Evolutionary conservation across 2,329 filamentous ascomycete genomes (phyloP), one percentile per base, ranked within the genome.

Genomic region (Penicillium sp.): DNA sequence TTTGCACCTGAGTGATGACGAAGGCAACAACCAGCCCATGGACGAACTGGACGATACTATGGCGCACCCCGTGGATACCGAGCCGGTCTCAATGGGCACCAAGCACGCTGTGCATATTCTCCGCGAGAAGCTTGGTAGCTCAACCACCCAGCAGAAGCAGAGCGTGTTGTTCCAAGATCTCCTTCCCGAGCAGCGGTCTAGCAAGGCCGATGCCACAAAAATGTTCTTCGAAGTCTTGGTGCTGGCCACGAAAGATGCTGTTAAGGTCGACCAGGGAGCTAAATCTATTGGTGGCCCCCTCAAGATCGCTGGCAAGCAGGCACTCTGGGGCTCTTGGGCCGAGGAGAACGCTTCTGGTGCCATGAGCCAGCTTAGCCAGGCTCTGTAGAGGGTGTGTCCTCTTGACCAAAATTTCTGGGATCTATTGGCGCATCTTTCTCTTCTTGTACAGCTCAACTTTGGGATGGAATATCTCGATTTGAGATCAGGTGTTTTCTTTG

Each of bases 151-250:
- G 76, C 86, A 92, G 68, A 89, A 88, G 74, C 89, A 89, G 73
- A 86, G 86, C 13, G 91, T 96, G 3, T 82, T 95, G 3, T 97
- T 99, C 81, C 93, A 97, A 69, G 89, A 96, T 57, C 83, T 99
- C 48, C 83, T 97, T 35, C 94, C 94, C 0, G 91, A 96, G 76
- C 79, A 82, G 63, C 85, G 84, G 60, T 93, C 93, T 0, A 91
- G 84, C 64, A 90, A 91, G 75, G 89, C 89, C 9, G 94, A 97
- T 69, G 94, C 94, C 0, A 99, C 94, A 43, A 97, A 97, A 82
- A 97, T 99, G 92, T 99, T 99, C 80, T 99, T 99, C 69, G 94
- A 99, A 78, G 89, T 94, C 54, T 82, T 99, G 25, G 94, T 99
- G 3, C 83, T 99, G 47, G 94, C 93, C 6, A 99, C 94, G 42